Conservation (phyloP, 2,329 filamentous ascomycete species). For the Exophiala mesophila region DNA sequence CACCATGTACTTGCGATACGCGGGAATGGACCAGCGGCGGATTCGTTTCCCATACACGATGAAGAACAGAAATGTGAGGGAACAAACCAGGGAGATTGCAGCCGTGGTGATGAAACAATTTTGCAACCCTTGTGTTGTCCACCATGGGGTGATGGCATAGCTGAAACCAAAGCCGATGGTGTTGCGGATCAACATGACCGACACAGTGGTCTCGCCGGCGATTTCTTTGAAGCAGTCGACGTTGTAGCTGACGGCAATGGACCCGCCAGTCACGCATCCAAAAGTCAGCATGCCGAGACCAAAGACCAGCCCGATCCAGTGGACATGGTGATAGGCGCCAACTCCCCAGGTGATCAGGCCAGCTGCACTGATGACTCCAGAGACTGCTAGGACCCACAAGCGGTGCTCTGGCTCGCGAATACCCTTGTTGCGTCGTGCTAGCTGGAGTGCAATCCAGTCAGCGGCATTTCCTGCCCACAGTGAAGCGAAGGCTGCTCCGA, state of each 20-base stretch:
- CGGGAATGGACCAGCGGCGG: conserved; percentile 1
- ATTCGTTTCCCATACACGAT: conserved; percentile 7
- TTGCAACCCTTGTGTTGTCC: conserved; percentile 38
- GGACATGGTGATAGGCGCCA: conserved; percentile 44
- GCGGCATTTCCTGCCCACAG: conserved; percentile 21
- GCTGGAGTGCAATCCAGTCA: conserved; percentile 21
- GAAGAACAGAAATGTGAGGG: conserved; percentile 3
- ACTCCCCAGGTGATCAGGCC: conserved; percentile 49
- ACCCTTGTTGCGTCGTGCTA: conserved; percentile 21
- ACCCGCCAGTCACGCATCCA: conserved; percentile 37
- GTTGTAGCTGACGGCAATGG: conserved; percentile 42
- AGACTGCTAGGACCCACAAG: conserved; percentile 25
- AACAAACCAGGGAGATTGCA: conserved; percentile 2
- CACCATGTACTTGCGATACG: conserved; percentile 4
- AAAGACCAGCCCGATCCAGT: conserved; percentile 46
- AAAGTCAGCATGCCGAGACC: conserved; percentile 30
- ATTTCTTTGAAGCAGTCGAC: conserved; percentile 48
- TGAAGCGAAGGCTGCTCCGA: conserved; percentile 21
- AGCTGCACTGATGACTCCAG: conserved; percentile 39
- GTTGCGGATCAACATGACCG: conserved; percentile 47
- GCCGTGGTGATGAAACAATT: conserved; percentile 30
- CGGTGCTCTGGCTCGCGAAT: conserved; percentile 27
- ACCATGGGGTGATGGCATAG: conserved; percentile 47
- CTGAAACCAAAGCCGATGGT: conserved; percentile 47
- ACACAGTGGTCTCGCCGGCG: conserved; percentile 46